Evolutionary conservation across 2,329 filamentous ascomycete species (phyloP).

Genomic region (Blastomyces silverae): DNA sequence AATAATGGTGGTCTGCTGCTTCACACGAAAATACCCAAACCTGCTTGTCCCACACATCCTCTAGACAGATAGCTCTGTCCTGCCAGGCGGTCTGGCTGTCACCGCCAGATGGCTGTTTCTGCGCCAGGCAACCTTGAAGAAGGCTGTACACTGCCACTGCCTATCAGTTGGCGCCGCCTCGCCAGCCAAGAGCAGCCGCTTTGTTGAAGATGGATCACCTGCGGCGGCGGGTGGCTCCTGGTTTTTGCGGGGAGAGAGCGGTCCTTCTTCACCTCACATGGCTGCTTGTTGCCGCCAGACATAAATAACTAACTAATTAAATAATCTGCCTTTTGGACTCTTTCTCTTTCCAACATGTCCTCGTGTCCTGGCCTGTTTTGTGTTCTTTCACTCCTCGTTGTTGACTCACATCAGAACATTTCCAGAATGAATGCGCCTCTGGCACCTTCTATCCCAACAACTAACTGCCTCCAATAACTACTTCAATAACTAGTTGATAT

Average conservation of each 20-base stretch:
- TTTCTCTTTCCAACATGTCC: background rate
- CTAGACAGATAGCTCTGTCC: no score
- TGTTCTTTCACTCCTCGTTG: background rate
- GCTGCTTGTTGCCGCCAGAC: background rate
- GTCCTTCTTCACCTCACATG: background rate
- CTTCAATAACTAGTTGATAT: no score
- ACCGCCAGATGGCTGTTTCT: background rate
- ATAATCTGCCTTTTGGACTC: background rate
- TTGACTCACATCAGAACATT: background rate
- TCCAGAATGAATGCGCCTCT: background rate
- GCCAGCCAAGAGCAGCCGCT: background rate
- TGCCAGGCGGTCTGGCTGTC: background rate
- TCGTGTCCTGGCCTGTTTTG: background rate
- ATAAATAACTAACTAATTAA: background rate
- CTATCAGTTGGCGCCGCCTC: background rate
- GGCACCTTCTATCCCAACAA: background rate
- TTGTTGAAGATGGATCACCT: background rate
- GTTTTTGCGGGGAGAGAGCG: background rate
- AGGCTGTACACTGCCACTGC: no score
- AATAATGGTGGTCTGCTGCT: no score
- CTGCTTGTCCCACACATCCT: no score
- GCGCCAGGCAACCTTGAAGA: background rate
- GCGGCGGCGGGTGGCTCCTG: background rate
- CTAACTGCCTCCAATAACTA: no score
- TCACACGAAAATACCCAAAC: no score